These are phyloP conservation scores for Cryptosporidium xiaoi DNA, from an alignment of 169 alveolate genomes.

Conservation along the genomic window DNA sequence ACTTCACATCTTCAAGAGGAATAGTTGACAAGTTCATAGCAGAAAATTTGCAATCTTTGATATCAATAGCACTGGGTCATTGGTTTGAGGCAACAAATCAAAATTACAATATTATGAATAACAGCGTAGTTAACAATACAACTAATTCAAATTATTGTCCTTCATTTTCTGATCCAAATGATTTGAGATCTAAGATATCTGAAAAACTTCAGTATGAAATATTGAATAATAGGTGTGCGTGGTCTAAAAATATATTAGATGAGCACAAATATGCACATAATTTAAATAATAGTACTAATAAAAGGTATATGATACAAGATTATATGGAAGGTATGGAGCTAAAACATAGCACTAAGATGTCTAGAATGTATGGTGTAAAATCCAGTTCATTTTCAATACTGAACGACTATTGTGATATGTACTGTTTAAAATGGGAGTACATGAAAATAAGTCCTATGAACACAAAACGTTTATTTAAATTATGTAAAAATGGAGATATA, in stretches of 20 bases:
- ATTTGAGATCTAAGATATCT: constrained; percentile 22
- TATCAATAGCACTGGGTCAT: constrained; percentile 79
- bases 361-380: no score
- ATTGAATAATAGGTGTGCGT: not conserved
- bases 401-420: constrained; percentile 9
- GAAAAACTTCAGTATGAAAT: constrained; percentile 41
- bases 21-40: constrained; percentile 76
- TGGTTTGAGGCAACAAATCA: constrained; percentile 79
- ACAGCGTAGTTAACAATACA: not conserved
- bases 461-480: constrained; percentile 14
- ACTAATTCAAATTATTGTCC: not conserved
- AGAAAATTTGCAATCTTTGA: constrained; percentile 76
- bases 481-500: constrained; percentile 13
- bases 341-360: constrained; percentile 22
- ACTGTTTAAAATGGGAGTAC: constrained; percentile 49
- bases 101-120: not conserved
- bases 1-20: constrained; percentile 76
- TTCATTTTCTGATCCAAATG: constrained; percentile 35
- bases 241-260: constrained; percentile 16
- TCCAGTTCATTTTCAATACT: not conserved
- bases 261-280: no score
- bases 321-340: constrained; percentile 35
- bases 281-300: not conserved
- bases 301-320: not conserved
- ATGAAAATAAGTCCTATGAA: constrained; percentile 11